A percentile compares a stretch with the other conserved stretches of the same genome.
Evolutionary conservation across 1,139 yeast species (phyloP).

Genomic region (Trichomonascaceae sp.): DNA sequence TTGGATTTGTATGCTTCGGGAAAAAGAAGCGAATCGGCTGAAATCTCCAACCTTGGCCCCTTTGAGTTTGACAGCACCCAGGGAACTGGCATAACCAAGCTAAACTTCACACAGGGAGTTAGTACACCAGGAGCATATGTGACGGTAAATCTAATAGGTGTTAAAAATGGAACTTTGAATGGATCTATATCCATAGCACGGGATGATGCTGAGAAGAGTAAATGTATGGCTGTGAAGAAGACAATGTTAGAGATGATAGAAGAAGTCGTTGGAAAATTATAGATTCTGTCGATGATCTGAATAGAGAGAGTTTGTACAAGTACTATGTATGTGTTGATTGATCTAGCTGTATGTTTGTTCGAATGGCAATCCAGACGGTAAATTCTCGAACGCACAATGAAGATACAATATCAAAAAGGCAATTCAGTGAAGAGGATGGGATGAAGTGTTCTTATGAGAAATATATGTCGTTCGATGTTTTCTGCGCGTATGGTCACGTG

Average conservation of each 20-base stretch:
- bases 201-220: slow-evolving; percentile 3
- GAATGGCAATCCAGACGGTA: too few species aligned
- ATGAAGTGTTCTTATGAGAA: too few species aligned
- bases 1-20: slow-evolving; percentile 1
- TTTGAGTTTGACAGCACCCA: slow-evolving; percentile 5
- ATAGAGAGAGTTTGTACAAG: background rate
- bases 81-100: slow-evolving; percentile 2
- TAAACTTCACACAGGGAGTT: slow-evolving; percentile 13
- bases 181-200: slow-evolving; percentile 13
- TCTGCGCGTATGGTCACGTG: too few species aligned
- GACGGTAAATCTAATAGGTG: slow-evolving; percentile 12
- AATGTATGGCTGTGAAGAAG: background rate
- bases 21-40: slow-evolving; percentile 15
- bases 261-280: background rate
- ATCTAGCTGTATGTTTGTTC: background rate
- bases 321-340: too few species aligned
- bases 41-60: slow-evolving; percentile 20
- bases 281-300: background rate
- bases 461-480: too few species aligned
- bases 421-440: too few species aligned
- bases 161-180: slow-evolving; percentile 11
- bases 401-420: too few species aligned
- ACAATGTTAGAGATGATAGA: background rate
- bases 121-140: slow-evolving; percentile 11
- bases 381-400: too few species aligned